Conservation (phyloP, 2,329 filamentous ascomycete species). For the Orbilia brochopaga region DNA sequence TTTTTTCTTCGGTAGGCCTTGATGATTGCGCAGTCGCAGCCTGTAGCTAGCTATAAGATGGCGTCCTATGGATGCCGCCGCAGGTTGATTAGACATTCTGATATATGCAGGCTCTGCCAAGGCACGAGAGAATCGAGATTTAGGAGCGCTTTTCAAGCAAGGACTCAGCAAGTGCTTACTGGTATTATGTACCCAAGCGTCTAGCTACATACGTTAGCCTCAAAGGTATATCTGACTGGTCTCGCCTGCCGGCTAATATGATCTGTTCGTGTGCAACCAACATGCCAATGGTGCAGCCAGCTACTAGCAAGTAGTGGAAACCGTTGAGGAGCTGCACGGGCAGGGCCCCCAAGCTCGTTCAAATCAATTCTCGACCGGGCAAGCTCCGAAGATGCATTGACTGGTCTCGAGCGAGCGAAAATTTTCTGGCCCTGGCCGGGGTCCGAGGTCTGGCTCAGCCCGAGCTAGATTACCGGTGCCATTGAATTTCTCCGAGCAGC, state of each 20-base stretch:
- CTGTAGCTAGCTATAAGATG: neutral
- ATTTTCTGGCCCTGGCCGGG: neutral
- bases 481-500: conserved; percentile 42
- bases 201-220: neutral
- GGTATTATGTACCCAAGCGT: neutral
- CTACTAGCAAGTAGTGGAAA: conserved; percentile 22
- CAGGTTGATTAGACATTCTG: neutral
- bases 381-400: conserved; percentile 36
- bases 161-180: conserved; percentile 2
- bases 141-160: neutral
- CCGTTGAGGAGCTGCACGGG: conserved; percentile 10
- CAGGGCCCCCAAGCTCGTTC: conserved; percentile 46
- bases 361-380: conserved; percentile 10
- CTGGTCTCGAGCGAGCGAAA: conserved; percentile 1
- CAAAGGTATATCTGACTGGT: too few relatives aligned
- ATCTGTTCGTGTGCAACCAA: neutral
- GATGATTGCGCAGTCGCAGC: conserved; percentile 28
- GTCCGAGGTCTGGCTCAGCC: conserved; percentile 22
- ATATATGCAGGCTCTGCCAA: neutral
- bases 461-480: neutral
- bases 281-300: neutral
- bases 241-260: neutral
- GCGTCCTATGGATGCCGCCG: neutral
- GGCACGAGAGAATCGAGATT: neutral
- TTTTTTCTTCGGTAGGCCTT: conserved; percentile 5